Evolutionary conservation across 352 stramenopile species (phyloP).

Genomic region (Pythium monospermum): DNA sequence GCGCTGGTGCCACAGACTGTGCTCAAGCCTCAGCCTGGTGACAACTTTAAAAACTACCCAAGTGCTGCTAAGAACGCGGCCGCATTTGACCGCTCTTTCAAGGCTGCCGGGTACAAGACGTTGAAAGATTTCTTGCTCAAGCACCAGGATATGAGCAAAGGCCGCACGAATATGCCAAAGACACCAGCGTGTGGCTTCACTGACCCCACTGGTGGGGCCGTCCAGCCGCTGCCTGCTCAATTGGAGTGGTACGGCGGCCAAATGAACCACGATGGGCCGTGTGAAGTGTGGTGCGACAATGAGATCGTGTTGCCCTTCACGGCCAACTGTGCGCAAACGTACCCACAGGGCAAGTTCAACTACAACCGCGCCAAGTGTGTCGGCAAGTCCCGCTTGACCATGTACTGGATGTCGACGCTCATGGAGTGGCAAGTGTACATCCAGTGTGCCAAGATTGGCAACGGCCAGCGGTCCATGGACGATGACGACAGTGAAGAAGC

Average conservation of each 20-base stretch:
- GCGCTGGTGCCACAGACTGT: background rate
- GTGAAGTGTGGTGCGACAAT: constrained; percentile 38
- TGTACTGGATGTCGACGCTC: constrained; percentile 43
- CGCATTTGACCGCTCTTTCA: background rate
- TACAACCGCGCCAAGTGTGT: constrained; percentile 31
- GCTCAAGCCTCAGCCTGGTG: constrained; percentile 1
- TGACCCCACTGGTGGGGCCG: background rate
- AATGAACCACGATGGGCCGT: constrained; percentile 30
- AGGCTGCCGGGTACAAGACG: background rate
- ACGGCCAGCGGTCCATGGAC: background rate
- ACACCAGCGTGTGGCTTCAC: constrained; percentile 1
- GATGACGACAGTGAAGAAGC: no score
- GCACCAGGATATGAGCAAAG: background rate
- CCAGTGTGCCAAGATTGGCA: constrained; percentile 3
- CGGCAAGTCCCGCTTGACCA: constrained; percentile 30
- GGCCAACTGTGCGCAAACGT: constrained; percentile 31
- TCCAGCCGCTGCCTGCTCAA: background rate
- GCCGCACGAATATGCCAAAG: background rate
- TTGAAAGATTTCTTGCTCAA: background rate
- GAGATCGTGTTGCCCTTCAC: constrained; percentile 24
- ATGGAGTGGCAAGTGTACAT: constrained; percentile 43
- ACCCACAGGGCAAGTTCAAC: constrained; percentile 15
- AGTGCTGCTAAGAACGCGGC: background rate
- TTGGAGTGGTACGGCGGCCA: constrained; percentile 18
- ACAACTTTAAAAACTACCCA: constrained; percentile 6